Base-by-base conservation (phyloP, 495 filamentous ascomycete species). In the Glutinoglossum americanum region DNA sequence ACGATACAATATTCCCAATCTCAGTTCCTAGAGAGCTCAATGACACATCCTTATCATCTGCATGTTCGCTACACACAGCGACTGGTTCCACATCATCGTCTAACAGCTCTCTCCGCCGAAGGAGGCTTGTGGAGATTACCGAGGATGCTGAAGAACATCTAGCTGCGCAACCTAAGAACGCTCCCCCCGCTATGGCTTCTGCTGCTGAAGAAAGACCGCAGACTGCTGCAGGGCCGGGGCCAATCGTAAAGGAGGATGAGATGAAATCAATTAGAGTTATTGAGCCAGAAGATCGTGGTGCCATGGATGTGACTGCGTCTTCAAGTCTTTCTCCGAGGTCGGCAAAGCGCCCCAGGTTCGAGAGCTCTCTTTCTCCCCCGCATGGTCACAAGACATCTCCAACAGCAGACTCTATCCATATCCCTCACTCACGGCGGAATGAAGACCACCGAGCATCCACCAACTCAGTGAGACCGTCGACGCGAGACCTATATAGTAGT, bases 61-160 rank as follows among this genome's bases (percentile, higher is more conserved):
- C 85, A 56, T 96, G 88, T 68, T 84, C 87, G 17, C 76, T 94
- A 49, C 92, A 98, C 68, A 84, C 89, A 23, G 87, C 89, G 11
- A 85, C 88, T 27, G 83, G 83, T 27, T 93, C 89, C 10, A 85
- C 85, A 51, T 87, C 82, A 32, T 94, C 89, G 11, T 94, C 88
- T 1, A 85, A 80, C 37, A 86, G 81, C 66, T 93, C 85, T 33
- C 73, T 89, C 60, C 82, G 81, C 48, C 75, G 78, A 68, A 76
- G 81, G 58, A 79, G 82, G 60, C 70, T 97, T 65, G 81, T 87
- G 73, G 92, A 92, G 68, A 97, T 95, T 65, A 81, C 84, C 53
- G 92, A 96, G 66, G 81, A 83, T 74, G 76, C 74, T 23, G 55
- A 57, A 17, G 45, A 57, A 17, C 17, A 35, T 17, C 55, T 47